Base-by-base conservation (phyloP, 176 grass and related monocot species). In the Thinopyrum elongatum region DNA sequence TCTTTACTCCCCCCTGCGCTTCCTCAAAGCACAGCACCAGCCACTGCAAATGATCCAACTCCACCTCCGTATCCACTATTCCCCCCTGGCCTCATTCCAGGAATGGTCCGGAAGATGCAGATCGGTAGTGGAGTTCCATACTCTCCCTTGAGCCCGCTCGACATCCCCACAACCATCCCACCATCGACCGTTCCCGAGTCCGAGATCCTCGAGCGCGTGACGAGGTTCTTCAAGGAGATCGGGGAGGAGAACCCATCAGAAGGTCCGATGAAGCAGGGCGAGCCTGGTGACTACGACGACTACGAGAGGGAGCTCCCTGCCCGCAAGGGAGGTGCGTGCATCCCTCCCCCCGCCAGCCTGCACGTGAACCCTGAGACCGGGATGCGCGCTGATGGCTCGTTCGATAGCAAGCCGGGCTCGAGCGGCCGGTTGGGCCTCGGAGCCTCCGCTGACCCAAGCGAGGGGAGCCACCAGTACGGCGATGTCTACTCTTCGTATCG, bases 31-130 rank as follows among this genome's bases (percentile, higher is more conserved):
- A 51, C 60, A 65, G 68, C 80, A 74, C 44, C 78, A 86, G 26
- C 81, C 57, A 67, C 28, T 49, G 42, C 74, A 82, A 72, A 49
- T 2, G 96, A 96, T 76, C 78, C 78, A 23, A 90, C 60, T 74
- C 93, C 76, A 23, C 97, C 97, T 35, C 94, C 94, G 22, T 99
- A 99, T 76, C 97, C 97, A 59, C 60, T 99, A 19, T 99, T 99
- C 29, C 94, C 97, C 27, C 97, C 97, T 81, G 97, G 97, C 25
- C 90, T 99, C 36, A 99, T 99, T 80, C 97, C 97, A 76, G 97
- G 94, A 78, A 96, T 99, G 97, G 97, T 99, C 70, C 79, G 97
- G 57, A 99, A 99, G 83, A 99, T 94, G 94, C 97, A 99, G 66
- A 94, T 99, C 1, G 97, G 97, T 2, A 96, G 94, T 19, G 97